These are phyloP conservation scores for Mycena crocata DNA, from an alignment of 768 basidiomycete species.

Conservation along the genomic window DNA sequence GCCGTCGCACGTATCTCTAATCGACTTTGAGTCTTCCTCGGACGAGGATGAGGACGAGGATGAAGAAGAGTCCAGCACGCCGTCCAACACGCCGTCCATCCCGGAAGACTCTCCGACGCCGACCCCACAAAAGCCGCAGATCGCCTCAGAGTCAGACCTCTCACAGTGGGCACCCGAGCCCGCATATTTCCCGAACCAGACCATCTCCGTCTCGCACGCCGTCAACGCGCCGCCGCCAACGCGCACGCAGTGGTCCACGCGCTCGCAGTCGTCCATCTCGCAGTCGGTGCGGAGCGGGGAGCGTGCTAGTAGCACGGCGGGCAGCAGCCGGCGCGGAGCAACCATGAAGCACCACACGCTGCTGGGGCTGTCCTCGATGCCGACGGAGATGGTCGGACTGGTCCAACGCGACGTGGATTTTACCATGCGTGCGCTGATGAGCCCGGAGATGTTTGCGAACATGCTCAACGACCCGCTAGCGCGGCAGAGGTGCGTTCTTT, in stretches of 20 bases:
- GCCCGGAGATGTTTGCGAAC: constrained; percentile 21
- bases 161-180: constrained; percentile 30
- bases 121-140: neutral
- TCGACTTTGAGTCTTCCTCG: constrained; percentile 29
- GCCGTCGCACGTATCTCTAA: constrained; percentile 23
- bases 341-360: constrained; percentile 7
- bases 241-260: constrained; percentile 5
- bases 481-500: constrained; percentile 22
- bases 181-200: constrained; percentile 7
- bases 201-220: constrained; percentile 14
- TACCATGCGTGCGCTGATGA: constrained; percentile 30
- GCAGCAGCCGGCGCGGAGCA: neutral
- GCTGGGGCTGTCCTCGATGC: constrained; percentile 15
- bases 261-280: constrained; percentile 15
- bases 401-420: constrained; percentile 30
- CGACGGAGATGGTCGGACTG: constrained; percentile 21
- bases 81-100: neutral
- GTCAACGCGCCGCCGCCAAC: neutral
- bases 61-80: neutral
- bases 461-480: constrained; percentile 29
- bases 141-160: constrained; percentile 2
- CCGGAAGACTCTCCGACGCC: constrained; percentile 11
- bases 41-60: constrained; percentile 21
- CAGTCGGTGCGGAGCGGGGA: constrained; percentile 20
- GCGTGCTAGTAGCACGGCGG: constrained; percentile 1